Evolutionary conservation across 257 asterid genomes (phyloP).

Genomic region (Sherardia arvensis): DNA sequence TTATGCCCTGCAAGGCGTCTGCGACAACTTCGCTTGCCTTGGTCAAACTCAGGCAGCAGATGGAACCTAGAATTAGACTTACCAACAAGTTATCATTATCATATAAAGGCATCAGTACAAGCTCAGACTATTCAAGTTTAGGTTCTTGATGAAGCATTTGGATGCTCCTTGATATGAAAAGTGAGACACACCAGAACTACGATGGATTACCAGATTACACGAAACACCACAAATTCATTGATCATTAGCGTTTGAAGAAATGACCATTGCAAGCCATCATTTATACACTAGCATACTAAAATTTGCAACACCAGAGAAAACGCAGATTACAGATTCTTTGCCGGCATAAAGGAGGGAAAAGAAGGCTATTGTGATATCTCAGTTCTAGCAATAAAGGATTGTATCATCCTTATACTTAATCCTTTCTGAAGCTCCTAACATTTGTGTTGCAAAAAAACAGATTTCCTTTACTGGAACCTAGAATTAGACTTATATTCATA

Average conservation of each 20-base stretch:
- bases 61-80: constrained; percentile 56
- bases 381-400: background rate
- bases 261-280: too few relatives aligned
- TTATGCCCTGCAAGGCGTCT: constrained; percentile 95
- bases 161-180: background rate
- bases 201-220: background rate
- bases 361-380: background rate
- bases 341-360: background rate
- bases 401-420: background rate
- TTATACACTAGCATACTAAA: too few relatives aligned
- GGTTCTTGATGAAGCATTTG: background rate
- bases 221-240: background rate
- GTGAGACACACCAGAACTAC: background rate
- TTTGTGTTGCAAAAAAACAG: background rate
- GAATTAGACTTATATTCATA: too few relatives aligned
- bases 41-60: constrained; percentile 78
- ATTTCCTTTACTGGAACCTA: background rate
- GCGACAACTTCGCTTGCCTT: constrained; percentile 88
- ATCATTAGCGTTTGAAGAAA: background rate
- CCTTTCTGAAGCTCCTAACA: background rate
- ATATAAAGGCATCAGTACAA: background rate
- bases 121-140: background rate
- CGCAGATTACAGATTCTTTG: background rate
- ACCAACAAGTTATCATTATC: constrained; percentile 19
- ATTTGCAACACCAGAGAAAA: background rate